Base-by-base conservation (phyloP, 345 rosid genomes). In the Leavenworthia alabamica region DNA sequence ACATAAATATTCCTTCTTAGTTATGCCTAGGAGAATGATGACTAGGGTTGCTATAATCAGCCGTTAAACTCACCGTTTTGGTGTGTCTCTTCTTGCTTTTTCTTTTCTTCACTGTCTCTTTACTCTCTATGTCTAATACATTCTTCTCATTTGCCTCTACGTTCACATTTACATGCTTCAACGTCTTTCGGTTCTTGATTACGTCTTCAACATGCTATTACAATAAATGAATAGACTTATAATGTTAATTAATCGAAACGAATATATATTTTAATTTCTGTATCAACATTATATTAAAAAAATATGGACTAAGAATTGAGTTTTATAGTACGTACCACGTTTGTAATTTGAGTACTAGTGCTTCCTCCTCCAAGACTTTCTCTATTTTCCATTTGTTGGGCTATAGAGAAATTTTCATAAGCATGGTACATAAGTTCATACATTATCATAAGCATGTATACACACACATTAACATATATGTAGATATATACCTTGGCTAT, bases 11-110 rank as follows among this genome's bases (percentile, higher is more conserved):
- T 4, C 15, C 2, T 28, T 12, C n/a, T 63, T 49, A 71, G 5
- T 71, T 71, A 19, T 71, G 75, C 60, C 70, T 71, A 31, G 75
- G 75, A 64, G 75, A 70, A 64, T 71, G 75, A 57, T 71, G 75
- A 42, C 53, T 50, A 48, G 75, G 70, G 32, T 56, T 45, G 19
- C 39, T 56, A 59, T 71, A 71, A 42, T 71, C 75, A 1, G 75
- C 64, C 19, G 60, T 64, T 40, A 71, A 71, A 64, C 70, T 71
- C 70, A 20, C 41, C 60, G 75, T 71, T 49, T 64, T 70, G 57
- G 68, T 31, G 35, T 56, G 29, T 46, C 13, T 71, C 66, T 54
- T 53, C 44, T 56, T 71, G 39, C 22, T 60, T 24, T 60, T 64
- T 14, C 45, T 24, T 23, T 35, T 56, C 47, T n/a, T 56, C 59